phyloP scores from a whole-genome alignment of 805 yeast genomes.

The Wickerhamomyces silvicola region DNA sequence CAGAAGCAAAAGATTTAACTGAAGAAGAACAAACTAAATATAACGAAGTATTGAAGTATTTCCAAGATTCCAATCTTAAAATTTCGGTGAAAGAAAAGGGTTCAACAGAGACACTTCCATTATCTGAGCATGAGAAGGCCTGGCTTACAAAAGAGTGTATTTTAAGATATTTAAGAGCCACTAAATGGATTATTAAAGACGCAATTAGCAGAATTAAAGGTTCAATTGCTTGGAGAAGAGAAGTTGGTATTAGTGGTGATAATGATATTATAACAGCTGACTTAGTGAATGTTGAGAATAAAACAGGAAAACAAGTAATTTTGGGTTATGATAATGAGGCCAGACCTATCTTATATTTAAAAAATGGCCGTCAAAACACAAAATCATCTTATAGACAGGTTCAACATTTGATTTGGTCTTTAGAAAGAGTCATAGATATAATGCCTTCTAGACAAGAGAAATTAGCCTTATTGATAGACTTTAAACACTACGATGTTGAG shows the following conservation, averaged over 20 bases:
- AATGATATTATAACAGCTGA: slow-evolving; percentile 52
- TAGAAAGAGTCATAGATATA: slow-evolving; percentile 86
- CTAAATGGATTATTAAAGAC: slow-evolving; percentile 76
- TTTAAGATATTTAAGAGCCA: slow-evolving; percentile 84
- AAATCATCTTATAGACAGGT: slow-evolving; percentile 86
- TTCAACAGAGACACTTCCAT: slow-evolving; percentile 43
- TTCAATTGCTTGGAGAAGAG: slow-evolving; percentile 89
- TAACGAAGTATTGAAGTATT: slow-evolving; percentile 49
- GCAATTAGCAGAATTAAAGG: slow-evolving; percentile 70
- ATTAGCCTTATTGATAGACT: slow-evolving; percentile 84
- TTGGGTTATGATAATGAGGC: slow-evolving; percentile 86
- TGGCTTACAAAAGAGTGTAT: slow-evolving; percentile 95
- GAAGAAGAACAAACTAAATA: slow-evolving; percentile 53
- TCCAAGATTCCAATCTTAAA: slow-evolving; percentile 43
- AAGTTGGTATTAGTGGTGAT: slow-evolving; percentile 66
- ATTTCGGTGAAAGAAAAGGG: too few species aligned
- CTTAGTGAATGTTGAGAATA: slow-evolving; percentile 60
- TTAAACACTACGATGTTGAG: slow-evolving; percentile 59
- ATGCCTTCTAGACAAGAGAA: slow-evolving; percentile 98
- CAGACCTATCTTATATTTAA: slow-evolving; percentile 87
- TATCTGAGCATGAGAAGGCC: slow-evolving; percentile 58
- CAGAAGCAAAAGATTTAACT: slow-evolving; percentile 38
- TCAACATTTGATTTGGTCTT: slow-evolving; percentile 89
- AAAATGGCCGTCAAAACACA: slow-evolving; percentile 95
- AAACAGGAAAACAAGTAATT: slow-evolving; percentile 87